Conservation (phyloP, 1,284 basidiomycete genomes). For the Omphalotus olearius region DNA sequence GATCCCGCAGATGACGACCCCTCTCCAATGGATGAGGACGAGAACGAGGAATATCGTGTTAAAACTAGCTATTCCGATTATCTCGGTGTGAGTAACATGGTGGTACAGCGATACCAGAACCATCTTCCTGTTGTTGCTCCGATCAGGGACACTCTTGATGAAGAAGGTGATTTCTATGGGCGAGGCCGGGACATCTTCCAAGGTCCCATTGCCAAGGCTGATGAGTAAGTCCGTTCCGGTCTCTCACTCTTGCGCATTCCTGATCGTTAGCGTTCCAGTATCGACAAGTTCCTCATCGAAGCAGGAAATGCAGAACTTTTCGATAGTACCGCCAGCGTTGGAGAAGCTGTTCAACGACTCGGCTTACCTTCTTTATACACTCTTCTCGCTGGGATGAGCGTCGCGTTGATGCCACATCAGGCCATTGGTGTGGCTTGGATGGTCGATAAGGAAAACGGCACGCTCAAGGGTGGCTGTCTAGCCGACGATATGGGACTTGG, state of each 20-base stretch:
- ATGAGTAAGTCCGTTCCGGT: slow-evolving; percentile 36
- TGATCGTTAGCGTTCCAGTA: slow-evolving; percentile 28
- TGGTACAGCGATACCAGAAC: neutral
- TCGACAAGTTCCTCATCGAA: slow-evolving; percentile 48
- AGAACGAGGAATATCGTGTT: slow-evolving; percentile 12
- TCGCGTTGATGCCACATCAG: slow-evolving; percentile 62
- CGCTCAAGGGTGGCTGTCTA: slow-evolving; percentile 55
- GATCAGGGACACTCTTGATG: slow-evolving; percentile 29
- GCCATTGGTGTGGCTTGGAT: slow-evolving; percentile 66
- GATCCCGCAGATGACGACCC: slow-evolving; percentile 12
- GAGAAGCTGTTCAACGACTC: slow-evolving; percentile 42
- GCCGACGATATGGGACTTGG: slow-evolving; percentile 76
- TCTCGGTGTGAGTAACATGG: no score
- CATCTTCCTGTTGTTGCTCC: slow-evolving; percentile 10
- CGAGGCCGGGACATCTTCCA: slow-evolving; percentile 39
- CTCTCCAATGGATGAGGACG: slow-evolving; percentile 11
- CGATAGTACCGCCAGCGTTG: slow-evolving; percentile 49
- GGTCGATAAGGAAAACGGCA: slow-evolving; percentile 48
- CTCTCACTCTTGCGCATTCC: neutral
- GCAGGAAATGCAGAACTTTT: slow-evolving; percentile 55
- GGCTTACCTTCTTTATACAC: slow-evolving; percentile 37
- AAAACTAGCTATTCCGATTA: neutral
- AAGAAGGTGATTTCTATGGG: slow-evolving; percentile 41
- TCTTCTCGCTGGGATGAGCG: slow-evolving; percentile 46
- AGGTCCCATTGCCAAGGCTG: slow-evolving; percentile 40